Percentiles rank a stretch among this genome's conserved stretches.
These are phyloP conservation scores for Zelonia costaricensis DNA, from an alignment of 208 protist genomes.

Conservation along the genomic window DNA sequence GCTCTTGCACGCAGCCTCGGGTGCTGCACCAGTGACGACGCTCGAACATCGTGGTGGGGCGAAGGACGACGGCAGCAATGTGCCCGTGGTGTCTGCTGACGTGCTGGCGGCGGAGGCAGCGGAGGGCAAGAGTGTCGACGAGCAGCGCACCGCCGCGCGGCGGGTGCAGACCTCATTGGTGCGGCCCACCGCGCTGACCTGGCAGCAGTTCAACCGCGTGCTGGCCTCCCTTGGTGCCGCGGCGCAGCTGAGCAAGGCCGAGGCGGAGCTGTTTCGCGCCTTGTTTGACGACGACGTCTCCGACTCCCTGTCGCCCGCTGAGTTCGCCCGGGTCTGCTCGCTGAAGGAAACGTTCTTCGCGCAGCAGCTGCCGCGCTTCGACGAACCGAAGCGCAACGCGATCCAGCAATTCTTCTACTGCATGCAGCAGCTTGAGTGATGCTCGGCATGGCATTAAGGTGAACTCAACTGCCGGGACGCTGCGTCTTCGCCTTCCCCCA, in stretches of 20 bases:
- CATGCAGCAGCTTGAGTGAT: slow-evolving; percentile 77
- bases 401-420: slow-evolving; percentile 76
- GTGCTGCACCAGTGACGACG: not conserved
- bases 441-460: too few species aligned
- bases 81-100: not conserved
- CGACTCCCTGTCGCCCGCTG: slow-evolving; percentile 53
- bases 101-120: not conserved
- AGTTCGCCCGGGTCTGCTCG: slow-evolving; percentile 55
- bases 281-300: slow-evolving; percentile 63
- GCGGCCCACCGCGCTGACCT: slow-evolving; percentile 44
- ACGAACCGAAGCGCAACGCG: slow-evolving; percentile 45
- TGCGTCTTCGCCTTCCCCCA: not conserved
- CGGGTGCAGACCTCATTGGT: slow-evolving; percentile 10
- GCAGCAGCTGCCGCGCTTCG: slow-evolving; percentile 42
- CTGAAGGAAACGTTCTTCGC: slow-evolving; percentile 53
- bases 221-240: slow-evolving; percentile 34
- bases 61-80: not conserved
- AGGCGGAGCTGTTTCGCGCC: slow-evolving; percentile 42
- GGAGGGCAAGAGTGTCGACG: not conserved
- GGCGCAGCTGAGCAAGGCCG: slow-evolving; percentile 33
- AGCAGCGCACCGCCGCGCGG: not conserved
- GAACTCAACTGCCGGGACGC: too few species aligned
- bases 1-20: not conserved
- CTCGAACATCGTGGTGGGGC: not conserved
- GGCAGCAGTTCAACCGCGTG: slow-evolving; percentile 49